Base-by-base conservation (phyloP, 2,329 filamentous ascomycete species). In the Cladosporium sp. region DNA sequence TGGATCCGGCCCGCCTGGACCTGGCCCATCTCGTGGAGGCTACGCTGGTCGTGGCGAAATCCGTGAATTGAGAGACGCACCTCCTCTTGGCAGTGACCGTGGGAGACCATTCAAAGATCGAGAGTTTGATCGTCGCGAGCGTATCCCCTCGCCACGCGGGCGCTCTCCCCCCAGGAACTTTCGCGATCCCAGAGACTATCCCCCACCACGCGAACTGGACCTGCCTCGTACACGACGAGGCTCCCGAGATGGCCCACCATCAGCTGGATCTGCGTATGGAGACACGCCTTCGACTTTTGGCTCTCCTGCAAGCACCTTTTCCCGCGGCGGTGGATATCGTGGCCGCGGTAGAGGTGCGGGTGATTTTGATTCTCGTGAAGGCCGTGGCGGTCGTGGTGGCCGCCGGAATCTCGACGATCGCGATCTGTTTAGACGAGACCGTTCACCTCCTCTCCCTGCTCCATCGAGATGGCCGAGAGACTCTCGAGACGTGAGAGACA, bases 171-270 rank as follows among this genome's bases (percentile, higher is more conserved):
- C 75, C 11, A 76, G 77, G 19, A 75, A 69, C 30, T 64, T 67
- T 49, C 67, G 83, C 56, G 83, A 86, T 61, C 82, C 81, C 53
- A 78, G 85, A 60, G 82, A 85, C 50, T 69, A 70, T 54, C 63
- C 71, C 53, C 63, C 71, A 1, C 83, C 82, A 0, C 72, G 83
- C 27, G 82, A 81, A 40, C 71, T 85, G 6, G 86, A 90, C 56
- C 75, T 82, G 7, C 82, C 84, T 51, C 78, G 86, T 51, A 80
- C 82, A 15, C 76, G 85, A 48, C 76, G 85, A 40, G 82, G 78
- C 13, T 88, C 85, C 7, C 77, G 86, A 60, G 86, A 91, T 59
- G 86, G 85, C 0, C 85, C 86, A 9, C 78, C 82, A 18, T 86
- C 85, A 1, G 84, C 83, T 15, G 83, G 83, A 4, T 88, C 86